Percentiles rank a stretch among this genome's conserved stretches.
These are phyloP conservation scores for Cladosporium phlei DNA, from an alignment of 2,329 filamentous ascomycete genomes.

Conservation along the genomic window DNA sequence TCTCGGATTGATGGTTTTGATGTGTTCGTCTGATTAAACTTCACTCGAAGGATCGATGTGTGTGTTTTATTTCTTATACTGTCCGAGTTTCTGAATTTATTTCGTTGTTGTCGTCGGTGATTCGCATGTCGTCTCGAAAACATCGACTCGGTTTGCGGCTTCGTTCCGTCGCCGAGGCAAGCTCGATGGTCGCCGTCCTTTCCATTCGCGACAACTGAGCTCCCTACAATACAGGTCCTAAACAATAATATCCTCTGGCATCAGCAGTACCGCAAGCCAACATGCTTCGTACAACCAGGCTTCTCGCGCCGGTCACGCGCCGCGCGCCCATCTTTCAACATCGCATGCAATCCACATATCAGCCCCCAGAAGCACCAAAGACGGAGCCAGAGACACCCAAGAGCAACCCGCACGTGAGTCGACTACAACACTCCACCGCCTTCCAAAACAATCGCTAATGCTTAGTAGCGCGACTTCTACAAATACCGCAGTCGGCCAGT, in stretches of 20 bases:
- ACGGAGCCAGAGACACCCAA: constrained; percentile 1
- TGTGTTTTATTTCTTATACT: neutral
- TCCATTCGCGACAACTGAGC: too few relatives aligned
- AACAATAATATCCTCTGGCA: too few relatives aligned
- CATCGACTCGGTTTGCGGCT: too few relatives aligned
- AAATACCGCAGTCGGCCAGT: constrained; percentile 69
- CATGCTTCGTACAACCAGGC: constrained; percentile 8
- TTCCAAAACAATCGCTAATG: neutral
- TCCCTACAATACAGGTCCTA: too few relatives aligned
- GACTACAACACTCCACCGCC: constrained; percentile 15
- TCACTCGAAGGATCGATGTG: neutral
- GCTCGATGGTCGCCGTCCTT: too few relatives aligned
- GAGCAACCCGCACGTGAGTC: constrained; percentile 13
- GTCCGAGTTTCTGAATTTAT: too few relatives aligned
- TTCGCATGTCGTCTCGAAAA: too few relatives aligned
- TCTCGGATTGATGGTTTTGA: neutral
- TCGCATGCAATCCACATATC: constrained; percentile 9
- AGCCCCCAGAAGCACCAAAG: constrained; percentile 3
- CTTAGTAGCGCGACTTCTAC: constrained; percentile 55
- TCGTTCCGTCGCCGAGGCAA: too few relatives aligned
- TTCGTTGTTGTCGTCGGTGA: too few relatives aligned
- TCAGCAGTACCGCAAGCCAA: neutral
- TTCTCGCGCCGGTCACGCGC: constrained; percentile 4
- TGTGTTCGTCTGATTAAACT: too few relatives aligned
- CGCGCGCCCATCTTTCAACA: constrained; percentile 2